A percentile compares a stretch with the other conserved stretches of the same genome.
Conservation (phyloP, 495 filamentous ascomycete genomes). For the Neurospora sp. region DNA sequence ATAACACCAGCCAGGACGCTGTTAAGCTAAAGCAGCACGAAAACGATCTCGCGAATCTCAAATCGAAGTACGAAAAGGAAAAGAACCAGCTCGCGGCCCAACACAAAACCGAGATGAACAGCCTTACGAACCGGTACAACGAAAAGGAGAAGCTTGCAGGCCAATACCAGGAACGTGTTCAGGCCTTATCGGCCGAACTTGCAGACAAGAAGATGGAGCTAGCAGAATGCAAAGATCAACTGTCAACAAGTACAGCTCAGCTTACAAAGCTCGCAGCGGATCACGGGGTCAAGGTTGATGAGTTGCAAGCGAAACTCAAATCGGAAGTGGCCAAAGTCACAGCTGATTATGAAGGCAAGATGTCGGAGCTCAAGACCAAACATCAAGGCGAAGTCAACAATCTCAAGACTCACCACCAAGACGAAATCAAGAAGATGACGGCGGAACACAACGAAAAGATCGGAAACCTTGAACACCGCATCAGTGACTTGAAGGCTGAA, state of each 20-base stretch:
- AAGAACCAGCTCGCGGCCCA: background rate
- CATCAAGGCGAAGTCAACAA: background rate
- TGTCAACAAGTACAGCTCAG: background rate
- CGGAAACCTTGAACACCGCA: background rate
- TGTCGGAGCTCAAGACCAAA: background rate
- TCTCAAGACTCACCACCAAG: background rate
- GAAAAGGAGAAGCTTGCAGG: background rate
- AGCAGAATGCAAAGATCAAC: background rate
- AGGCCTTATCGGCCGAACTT: background rate
- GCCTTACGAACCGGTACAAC: background rate
- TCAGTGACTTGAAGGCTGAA: background rate
- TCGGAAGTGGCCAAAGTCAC: background rate
- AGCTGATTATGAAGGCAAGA: background rate
- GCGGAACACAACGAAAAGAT: background rate
- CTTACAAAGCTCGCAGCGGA: background rate
- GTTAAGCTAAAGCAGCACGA: background rate
- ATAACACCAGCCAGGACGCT: background rate
- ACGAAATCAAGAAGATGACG: background rate
- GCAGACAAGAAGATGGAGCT: background rate
- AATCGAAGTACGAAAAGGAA: background rate
- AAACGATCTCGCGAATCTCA: background rate
- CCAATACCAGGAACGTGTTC: background rate
- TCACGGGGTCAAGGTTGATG: background rate
- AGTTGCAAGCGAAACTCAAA: background rate
- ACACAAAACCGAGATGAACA: background rate